Percentiles rank a stretch among this genome's conserved stretches.
Conservation (phyloP, 257 asterid genomes). For the Solanum paucissectum region DNA sequence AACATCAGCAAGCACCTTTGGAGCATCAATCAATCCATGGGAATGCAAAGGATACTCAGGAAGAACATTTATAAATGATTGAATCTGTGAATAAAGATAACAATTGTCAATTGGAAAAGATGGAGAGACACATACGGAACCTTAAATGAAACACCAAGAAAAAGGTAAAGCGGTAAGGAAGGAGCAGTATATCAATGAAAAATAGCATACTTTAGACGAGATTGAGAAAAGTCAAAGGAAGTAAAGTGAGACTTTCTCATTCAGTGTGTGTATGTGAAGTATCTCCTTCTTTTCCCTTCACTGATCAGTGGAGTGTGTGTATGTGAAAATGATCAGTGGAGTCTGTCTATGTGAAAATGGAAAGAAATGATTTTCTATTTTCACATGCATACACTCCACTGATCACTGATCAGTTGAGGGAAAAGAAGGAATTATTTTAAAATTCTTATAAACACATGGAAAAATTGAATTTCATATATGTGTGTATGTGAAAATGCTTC, state of each 20-base stretch:
- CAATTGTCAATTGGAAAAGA: conserved; percentile 1
- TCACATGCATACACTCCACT: not conserved
- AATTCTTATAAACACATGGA: not conserved
- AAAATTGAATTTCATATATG: not conserved
- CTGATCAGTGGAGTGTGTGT: not conserved
- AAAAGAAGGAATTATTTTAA: not conserved
- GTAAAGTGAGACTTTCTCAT: not conserved
- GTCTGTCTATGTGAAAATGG: not conserved
- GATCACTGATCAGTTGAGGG: not conserved
- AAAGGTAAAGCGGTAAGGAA: not conserved
- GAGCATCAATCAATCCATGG: conserved; percentile 64
- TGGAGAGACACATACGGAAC: not conserved
- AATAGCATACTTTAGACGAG: not conserved
- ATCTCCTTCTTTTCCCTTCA: not conserved
- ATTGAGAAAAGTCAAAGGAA: not conserved
- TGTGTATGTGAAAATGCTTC: not conserved
- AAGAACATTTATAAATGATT: conserved; percentile 44
- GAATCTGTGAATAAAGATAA: conserved; percentile 34
- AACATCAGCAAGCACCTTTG: conserved; percentile 79
- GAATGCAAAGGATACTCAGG: conserved; percentile 74
- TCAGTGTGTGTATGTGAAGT: not conserved
- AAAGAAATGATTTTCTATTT: not conserved
- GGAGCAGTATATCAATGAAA: not conserved
- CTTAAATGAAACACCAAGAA: not conserved
- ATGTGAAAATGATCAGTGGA: not conserved